Evolutionary conservation across 257 asterid species (phyloP).

Genomic region (Gentiana straminea): DNA sequence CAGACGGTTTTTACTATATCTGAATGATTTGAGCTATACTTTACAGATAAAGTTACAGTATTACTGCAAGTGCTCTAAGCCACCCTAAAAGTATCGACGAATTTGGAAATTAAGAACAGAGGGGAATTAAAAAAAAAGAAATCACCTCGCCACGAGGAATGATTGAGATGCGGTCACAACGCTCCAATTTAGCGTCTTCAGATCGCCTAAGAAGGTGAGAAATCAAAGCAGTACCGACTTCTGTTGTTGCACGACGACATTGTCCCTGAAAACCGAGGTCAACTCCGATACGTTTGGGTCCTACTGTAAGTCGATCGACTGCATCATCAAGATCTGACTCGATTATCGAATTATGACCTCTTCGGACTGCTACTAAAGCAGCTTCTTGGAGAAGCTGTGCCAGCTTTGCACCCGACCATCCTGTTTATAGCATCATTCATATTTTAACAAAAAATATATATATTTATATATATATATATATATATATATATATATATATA

Average conservation of each 20-base stretch:
- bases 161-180: constrained; percentile 86
- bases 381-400: constrained; percentile 99
- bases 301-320: constrained; percentile 94
- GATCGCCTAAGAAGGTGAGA: constrained; percentile 71
- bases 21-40: no score
- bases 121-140: not conserved
- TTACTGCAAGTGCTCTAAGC: no score
- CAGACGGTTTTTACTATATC: no score
- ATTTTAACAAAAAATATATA: no score
- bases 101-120: not conserved
- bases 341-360: constrained; percentile 63
- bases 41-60: no score
- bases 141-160: constrained; percentile 91
- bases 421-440: constrained; percentile 25
- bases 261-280: constrained; percentile 89
- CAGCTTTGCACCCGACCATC: constrained; percentile 96
- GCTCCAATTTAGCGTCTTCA: constrained; percentile 80
- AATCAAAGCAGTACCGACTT: constrained; percentile 78
- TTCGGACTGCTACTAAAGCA: constrained; percentile 97
- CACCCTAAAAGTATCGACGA: no score
- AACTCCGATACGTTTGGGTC: constrained; percentile 73
- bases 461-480: no score
- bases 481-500: no score
- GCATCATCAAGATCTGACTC: constrained; percentile 88
- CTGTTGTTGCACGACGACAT: constrained; percentile 81